Evolutionary conservation across 768 basidiomycete genomes (phyloP).

Genomic region (Suillus fuscotomentosus): DNA sequence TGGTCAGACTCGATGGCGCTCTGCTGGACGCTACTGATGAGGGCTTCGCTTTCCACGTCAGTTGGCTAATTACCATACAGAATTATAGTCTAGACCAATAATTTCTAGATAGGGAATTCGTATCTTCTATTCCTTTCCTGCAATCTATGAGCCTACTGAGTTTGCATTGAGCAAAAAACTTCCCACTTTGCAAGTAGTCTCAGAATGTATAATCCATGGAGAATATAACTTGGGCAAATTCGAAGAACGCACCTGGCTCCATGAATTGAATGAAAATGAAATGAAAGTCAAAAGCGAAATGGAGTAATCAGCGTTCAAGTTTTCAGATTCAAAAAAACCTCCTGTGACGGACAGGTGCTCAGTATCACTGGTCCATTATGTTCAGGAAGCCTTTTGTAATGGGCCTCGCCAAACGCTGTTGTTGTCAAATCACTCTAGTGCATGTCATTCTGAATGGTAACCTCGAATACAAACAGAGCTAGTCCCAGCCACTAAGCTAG

Average conservation of each 20-base stretch:
- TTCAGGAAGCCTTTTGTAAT: background rate
- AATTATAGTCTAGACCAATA: background rate
- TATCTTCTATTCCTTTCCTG: background rate
- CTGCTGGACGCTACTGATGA: no score
- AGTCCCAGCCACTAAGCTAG: background rate
- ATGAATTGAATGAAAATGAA: background rate
- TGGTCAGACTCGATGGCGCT: no score
- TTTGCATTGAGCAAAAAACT: no score
- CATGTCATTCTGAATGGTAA: background rate
- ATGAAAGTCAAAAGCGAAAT: background rate
- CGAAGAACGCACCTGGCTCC: background rate
- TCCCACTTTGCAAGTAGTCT: background rate
- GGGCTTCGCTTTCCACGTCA: no score
- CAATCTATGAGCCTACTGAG: no score
- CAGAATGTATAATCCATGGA: background rate
- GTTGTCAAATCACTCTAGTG: background rate
- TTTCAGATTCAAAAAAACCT: background rate
- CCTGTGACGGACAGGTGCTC: background rate
- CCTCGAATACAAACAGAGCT: background rate
- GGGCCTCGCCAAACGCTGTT: background rate
- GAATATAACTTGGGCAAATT: background rate
- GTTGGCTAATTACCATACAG: background rate
- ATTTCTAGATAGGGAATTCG: constrained; percentile 16
- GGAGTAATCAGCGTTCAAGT: background rate
- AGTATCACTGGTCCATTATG: background rate